These are phyloP conservation scores for Fraxinus excelsior DNA, from an alignment of 257 asterid species.

Conservation along the genomic window DNA sequence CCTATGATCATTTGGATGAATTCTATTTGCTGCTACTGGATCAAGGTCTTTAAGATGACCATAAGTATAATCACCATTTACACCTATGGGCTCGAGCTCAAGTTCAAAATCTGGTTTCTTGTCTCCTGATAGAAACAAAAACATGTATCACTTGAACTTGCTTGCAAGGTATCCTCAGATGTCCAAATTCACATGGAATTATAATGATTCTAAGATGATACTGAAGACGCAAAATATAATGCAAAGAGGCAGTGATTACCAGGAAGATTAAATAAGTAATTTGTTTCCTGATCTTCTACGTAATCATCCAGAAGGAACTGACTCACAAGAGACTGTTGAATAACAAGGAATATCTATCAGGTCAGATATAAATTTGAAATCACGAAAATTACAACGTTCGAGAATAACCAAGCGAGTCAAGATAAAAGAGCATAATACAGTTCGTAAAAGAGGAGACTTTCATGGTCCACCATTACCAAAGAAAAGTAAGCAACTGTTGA, in stretches of 20 bases:
- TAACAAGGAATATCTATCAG: constrained; percentile 19
- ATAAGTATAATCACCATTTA: constrained; percentile 42
- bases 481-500: constrained; percentile 5
- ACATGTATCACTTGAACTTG: constrained; percentile 13
- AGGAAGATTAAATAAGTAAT: constrained; percentile 42
- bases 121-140: constrained; percentile 43
- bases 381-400: constrained; percentile 11
- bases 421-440: not conserved
- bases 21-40: constrained; percentile 83
- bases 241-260: constrained; percentile 40
- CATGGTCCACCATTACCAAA: constrained; percentile 6
- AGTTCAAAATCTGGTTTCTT: constrained; percentile 43
- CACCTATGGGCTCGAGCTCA: constrained; percentile 27
- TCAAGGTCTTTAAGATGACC: constrained; percentile 68
- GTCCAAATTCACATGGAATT: not conserved
- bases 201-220: constrained; percentile 8
- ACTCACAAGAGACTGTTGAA: constrained; percentile 81
- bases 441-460: constrained; percentile 3
- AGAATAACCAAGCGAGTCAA: not conserved
- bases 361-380: constrained; percentile 16
- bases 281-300: constrained; percentile 51
- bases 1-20: constrained; percentile 90
- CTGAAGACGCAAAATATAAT: not conserved
- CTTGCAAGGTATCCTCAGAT: constrained; percentile 8
- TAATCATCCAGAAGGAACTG: constrained; percentile 75